Conservation (phyloP, 2,329 filamentous ascomycete species). For the Ophioceras dolichostomum region DNA sequence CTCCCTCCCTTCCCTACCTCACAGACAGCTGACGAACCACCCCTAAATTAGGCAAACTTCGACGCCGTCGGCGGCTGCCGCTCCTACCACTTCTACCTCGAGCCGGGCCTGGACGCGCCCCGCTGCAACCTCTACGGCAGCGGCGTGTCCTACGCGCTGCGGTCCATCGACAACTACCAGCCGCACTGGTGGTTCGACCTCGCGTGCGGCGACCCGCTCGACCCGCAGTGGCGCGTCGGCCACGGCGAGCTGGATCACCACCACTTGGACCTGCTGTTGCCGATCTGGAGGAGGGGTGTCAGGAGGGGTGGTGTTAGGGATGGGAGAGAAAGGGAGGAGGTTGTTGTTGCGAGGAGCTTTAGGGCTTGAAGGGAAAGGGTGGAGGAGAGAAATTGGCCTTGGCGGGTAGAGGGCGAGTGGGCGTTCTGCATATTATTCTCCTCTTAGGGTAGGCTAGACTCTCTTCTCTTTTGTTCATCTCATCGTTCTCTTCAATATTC, state of each 20-base stretch:
- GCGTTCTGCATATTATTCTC: too few relatives aligned
- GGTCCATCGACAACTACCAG: conserved; percentile 15
- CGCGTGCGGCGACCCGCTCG: conserved; percentile 20
- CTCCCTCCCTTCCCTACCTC: background rate
- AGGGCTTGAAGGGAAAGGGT: background rate
- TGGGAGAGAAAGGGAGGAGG: background rate
- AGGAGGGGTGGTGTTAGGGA: background rate
- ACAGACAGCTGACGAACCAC: too few relatives aligned
- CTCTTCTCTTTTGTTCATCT: too few relatives aligned
- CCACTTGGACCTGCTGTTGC: background rate
- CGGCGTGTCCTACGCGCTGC: conserved; percentile 16
- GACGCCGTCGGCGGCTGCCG: conserved; percentile 18
- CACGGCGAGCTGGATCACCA: background rate
- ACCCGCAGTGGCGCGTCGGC: conserved; percentile 9
- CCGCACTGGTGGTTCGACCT: conserved; percentile 22
- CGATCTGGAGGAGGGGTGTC: background rate
- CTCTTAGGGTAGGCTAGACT: too few relatives aligned
- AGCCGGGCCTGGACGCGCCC: conserved; percentile 15
- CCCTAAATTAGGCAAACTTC: conserved; percentile 18
- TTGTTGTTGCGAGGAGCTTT: background rate
- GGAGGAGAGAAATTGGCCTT: background rate
- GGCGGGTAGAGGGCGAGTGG: background rate
- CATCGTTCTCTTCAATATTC: too few relatives aligned
- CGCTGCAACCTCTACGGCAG: conserved; percentile 23
- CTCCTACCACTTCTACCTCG: conserved; percentile 22